Evolutionary conservation across 2,329 filamentous ascomycete species (phyloP).

Genomic region (Zalaria sp.): DNA sequence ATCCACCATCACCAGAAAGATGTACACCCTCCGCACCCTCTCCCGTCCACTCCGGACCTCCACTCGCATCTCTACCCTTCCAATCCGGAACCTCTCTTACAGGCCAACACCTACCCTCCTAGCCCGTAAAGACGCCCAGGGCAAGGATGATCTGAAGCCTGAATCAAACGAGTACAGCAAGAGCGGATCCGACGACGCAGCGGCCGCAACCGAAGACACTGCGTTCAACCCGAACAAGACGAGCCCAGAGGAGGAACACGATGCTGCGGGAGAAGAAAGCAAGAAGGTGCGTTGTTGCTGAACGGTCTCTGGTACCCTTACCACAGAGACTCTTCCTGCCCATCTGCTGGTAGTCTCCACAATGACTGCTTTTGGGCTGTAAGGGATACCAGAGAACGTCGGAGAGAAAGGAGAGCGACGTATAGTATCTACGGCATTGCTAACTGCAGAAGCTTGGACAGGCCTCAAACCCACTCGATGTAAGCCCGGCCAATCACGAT

Average conservation of each 20-base stretch:
- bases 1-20: too few relatives aligned
- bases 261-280: slow-evolving; percentile 20
- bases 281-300: slow-evolving; percentile 8
- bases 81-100: slow-evolving; percentile 3
- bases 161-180: slow-evolving; percentile 53
- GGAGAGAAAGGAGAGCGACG: background rate
- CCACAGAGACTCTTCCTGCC: background rate
- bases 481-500: slow-evolving; percentile 46
- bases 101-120: slow-evolving; percentile 14
- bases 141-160: slow-evolving; percentile 48
- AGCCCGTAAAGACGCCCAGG: slow-evolving; percentile 28
- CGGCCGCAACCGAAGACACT: slow-evolving; percentile 40
- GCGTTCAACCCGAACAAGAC: slow-evolving; percentile 60
- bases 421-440: too few relatives aligned
- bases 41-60: too few relatives aligned
- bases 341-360: background rate
- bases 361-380: background rate
- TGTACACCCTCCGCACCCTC: too few relatives aligned
- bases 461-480: slow-evolving; percentile 37
- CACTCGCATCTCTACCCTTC: too few relatives aligned
- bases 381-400: background rate
- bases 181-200: slow-evolving; percentile 47
- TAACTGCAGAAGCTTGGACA: slow-evolving; percentile 1
- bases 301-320: background rate
- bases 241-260: slow-evolving; percentile 46